A percentile compares a stretch with the other conserved stretches of the same genome.
Conservation (phyloP, 148 eudicot genomes). For the Heliosperma pusillum region DNA sequence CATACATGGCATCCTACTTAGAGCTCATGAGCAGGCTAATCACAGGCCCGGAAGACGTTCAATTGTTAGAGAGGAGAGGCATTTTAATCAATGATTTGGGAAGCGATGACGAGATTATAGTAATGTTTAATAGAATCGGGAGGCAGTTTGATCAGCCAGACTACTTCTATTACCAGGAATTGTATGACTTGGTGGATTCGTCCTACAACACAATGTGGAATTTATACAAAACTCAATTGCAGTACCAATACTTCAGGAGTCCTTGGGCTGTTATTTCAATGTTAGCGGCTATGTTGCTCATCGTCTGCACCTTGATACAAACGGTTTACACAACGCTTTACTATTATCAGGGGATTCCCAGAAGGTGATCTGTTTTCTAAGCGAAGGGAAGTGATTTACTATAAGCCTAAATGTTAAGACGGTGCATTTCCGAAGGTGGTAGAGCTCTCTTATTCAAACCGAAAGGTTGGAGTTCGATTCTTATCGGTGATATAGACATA, state of each 20-base stretch:
- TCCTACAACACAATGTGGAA: constrained; percentile 13
- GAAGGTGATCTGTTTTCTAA: neutral
- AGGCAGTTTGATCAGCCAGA: constrained; percentile 11
- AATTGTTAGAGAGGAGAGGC: constrained; percentile 4
- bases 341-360: neutral
- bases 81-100: constrained; percentile 9
- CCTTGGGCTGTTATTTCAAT: constrained; percentile 6
- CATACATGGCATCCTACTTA: constrained; percentile 13
- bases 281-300: neutral
- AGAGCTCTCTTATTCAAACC: too few species aligned
- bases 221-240: neutral
- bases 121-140: constrained; percentile 2
- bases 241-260: neutral
- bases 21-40: constrained; percentile 16
- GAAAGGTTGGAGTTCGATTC: too few species aligned
- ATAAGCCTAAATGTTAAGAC: too few species aligned
- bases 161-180: neutral
- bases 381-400: too few species aligned
- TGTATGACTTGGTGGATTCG: constrained; percentile 7
- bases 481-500: too few species aligned
- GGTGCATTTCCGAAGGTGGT: too few species aligned
- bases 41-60: constrained; percentile 2
- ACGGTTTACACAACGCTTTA: neutral
- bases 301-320: neutral
- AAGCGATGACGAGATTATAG: constrained; percentile 10